Conservation (phyloP, 495 filamentous ascomycete genomes). For the Aspergillus ellipticus region DNA sequence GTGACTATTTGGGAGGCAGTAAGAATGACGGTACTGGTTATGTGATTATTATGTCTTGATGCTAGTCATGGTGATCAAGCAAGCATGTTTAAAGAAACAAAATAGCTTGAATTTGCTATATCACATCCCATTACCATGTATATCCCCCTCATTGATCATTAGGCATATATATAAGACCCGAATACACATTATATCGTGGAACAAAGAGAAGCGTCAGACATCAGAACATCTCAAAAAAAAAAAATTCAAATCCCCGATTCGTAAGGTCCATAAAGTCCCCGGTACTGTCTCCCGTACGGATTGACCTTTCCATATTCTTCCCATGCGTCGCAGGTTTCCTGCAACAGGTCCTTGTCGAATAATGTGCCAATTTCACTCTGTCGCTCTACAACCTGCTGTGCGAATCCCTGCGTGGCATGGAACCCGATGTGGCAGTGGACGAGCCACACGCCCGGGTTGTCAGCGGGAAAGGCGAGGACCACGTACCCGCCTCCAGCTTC, state of each 20-base stretch:
- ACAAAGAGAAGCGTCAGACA: not conserved
- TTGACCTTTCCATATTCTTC: conserved; percentile 9
- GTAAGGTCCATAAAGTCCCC: not conserved
- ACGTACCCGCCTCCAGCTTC: conserved; percentile 28
- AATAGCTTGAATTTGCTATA: too few species aligned
- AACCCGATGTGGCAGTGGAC: conserved; percentile 54
- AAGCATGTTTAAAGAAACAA: too few species aligned
- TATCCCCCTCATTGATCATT: too few species aligned
- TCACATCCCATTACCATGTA: too few species aligned
- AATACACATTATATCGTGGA: too few species aligned
- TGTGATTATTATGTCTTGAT: too few species aligned
- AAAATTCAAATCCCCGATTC: conserved; percentile 10
- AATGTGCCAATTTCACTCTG: conserved; percentile 16
- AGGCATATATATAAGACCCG: too few species aligned
- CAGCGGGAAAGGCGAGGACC: conserved; percentile 52
- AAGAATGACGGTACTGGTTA: too few species aligned
- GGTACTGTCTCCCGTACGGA: not conserved
- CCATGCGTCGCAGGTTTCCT: conserved; percentile 15
- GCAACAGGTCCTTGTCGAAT: conserved; percentile 10
- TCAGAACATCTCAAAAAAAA: not conserved
- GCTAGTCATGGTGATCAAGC: too few species aligned
- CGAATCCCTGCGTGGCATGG: conserved; percentile 42
- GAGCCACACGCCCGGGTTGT: conserved; percentile 52
- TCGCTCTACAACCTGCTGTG: conserved; percentile 47
- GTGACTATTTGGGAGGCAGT: too few species aligned